Evolutionary conservation across 176 grass and related monocot genomes (phyloP).

Genomic region (Typha latifolia): DNA sequence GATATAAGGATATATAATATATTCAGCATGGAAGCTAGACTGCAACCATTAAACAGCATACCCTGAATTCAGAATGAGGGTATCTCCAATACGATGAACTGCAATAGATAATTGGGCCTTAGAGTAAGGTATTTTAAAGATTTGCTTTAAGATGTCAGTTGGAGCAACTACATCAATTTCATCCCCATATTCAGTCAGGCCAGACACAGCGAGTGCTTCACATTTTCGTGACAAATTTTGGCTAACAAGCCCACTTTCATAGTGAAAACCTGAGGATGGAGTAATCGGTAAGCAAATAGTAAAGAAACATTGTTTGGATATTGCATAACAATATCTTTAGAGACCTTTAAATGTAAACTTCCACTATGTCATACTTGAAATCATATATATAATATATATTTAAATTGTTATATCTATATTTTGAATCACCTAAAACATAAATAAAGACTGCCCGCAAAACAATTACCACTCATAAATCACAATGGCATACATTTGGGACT

Average conservation of each 20-base stretch:
- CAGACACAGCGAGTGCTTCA: constrained; percentile 84
- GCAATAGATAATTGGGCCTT: constrained; percentile 93
- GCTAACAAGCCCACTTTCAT: constrained; percentile 48
- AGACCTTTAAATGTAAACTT: not conserved
- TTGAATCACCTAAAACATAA: not conserved
- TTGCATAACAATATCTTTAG: too few species aligned
- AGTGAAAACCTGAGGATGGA: constrained; percentile 49
- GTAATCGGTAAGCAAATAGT: not conserved
- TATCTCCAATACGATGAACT: constrained; percentile 86
- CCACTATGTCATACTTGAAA: not conserved
- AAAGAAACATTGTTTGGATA: too few species aligned
- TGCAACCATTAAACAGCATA: constrained; percentile 26
- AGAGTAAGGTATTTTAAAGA: constrained; percentile 95
- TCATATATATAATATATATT: not conserved
- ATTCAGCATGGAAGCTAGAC: not conserved
- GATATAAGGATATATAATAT: not conserved
- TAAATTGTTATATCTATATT: not conserved
- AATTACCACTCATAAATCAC: too few species aligned
- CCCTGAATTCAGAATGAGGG: constrained; percentile 92
- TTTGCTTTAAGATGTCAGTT: constrained; percentile 93
- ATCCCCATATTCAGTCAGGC: constrained; percentile 73
- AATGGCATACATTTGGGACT: too few species aligned
- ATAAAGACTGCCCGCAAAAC: too few species aligned
- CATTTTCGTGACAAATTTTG: constrained; percentile 96
- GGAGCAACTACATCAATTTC: constrained; percentile 93